Conservation (phyloP, 352 stramenopile genomes). For the Phytophthora pini region DNA sequence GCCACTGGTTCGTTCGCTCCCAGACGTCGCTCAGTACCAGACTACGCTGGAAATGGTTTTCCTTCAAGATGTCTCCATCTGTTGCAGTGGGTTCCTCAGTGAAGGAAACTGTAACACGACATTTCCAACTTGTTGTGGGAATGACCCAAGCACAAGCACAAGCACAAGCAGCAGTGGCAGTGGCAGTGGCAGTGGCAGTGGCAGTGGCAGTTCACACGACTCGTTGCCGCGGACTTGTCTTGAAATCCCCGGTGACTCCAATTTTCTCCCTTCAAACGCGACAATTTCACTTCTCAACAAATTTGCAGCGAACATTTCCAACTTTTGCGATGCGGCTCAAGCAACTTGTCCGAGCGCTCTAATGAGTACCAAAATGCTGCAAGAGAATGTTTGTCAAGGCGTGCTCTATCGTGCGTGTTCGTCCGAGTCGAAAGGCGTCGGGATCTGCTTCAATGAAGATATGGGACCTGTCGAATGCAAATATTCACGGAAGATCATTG, state of each 20-base stretch:
- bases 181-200: background rate
- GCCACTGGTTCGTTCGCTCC: conserved; percentile 16
- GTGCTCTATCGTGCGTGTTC: conserved; percentile 34
- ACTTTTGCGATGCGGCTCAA: conserved; percentile 33
- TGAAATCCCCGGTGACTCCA: conserved; percentile 7
- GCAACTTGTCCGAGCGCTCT: conserved; percentile 13
- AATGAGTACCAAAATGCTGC: background rate
- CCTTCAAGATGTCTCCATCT: conserved; percentile 27
- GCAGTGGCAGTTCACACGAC: background rate
- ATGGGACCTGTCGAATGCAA: conserved; percentile 32
- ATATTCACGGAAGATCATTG: conserved; percentile 19
- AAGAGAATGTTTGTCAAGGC: conserved; percentile 23
- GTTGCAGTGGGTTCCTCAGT: conserved; percentile 39
- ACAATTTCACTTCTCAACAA: conserved; percentile 15
- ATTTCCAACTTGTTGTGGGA: conserved; percentile 34
- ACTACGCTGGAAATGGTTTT: conserved; percentile 34
- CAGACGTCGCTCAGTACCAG: conserved; percentile 24
- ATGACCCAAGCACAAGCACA: background rate
- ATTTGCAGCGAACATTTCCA: conserved; percentile 21
- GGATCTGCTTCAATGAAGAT: conserved; percentile 41
- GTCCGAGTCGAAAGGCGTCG: conserved; percentile 12
- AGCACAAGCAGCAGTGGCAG: background rate
- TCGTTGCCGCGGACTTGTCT: conserved; percentile 21
- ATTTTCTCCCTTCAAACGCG: conserved; percentile 10
- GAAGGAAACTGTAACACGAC: conserved; percentile 35